These are phyloP conservation scores for Magnaporthales sp. DNA, from an alignment of 2,329 filamentous ascomycete genomes.

Conservation along the genomic window DNA sequence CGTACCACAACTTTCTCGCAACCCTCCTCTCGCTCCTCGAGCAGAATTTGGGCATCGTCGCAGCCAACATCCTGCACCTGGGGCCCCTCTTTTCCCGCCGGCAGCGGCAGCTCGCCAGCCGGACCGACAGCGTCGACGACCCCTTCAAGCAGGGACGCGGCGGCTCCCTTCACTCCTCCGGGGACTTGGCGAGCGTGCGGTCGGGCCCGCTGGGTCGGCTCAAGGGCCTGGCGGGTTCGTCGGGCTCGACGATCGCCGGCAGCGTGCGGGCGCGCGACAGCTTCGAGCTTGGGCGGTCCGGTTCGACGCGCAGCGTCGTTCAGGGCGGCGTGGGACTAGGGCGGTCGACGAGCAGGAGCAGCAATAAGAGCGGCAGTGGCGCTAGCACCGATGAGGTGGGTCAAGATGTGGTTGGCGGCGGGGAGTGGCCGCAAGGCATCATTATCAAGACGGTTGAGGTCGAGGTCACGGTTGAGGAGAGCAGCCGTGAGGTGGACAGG, in stretches of 20 bases:
- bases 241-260: conserved; percentile 17
- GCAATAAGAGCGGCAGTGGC: conserved; percentile 6
- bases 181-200: not conserved
- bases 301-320: not conserved
- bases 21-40: conserved; percentile 25
- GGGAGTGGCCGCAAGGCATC: conserved; percentile 24
- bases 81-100: conserved; percentile 19
- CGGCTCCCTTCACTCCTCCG: not conserved
- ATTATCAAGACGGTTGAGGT: conserved; percentile 26
- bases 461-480: conserved; percentile 23
- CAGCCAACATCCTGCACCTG: conserved; percentile 26
- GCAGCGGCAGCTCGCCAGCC: conserved; percentile 10
- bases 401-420: conserved; percentile 2
- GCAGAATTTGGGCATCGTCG: conserved; percentile 27
- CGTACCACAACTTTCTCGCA: conserved; percentile 19
- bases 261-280: conserved; percentile 15
- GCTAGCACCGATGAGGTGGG: not conserved
- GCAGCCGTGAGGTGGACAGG: conserved; percentile 16
- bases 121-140: conserved; percentile 6
- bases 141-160: not conserved
- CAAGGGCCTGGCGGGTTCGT: conserved; percentile 11
- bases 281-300: conserved; percentile 9
- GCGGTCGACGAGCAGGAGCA: conserved; percentile 4
- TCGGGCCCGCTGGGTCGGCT: conserved; percentile 11
- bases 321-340: not conserved